These are phyloP conservation scores for Neospermospora avenae DNA, from an alignment of 2,329 filamentous ascomycete species.

Conservation along the genomic window DNA sequence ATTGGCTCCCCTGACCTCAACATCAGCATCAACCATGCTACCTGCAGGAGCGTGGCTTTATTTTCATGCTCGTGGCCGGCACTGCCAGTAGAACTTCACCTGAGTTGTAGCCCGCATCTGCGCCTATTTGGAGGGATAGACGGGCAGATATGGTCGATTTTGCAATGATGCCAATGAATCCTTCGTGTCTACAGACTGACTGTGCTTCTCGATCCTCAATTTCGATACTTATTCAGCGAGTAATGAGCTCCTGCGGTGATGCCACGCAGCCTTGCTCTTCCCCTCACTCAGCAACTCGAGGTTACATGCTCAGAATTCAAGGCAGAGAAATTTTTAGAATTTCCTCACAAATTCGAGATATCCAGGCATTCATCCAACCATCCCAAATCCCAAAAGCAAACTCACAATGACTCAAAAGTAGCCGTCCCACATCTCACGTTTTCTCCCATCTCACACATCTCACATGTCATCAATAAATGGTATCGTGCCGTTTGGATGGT, in stretches of 20 bases:
- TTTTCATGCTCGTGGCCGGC: conserved; percentile 21
- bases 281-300: not conserved
- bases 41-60: conserved; percentile 22
- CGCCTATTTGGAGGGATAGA: not conserved
- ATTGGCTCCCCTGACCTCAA: conserved; percentile 26
- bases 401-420: not conserved
- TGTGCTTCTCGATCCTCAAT: conserved; percentile 2
- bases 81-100: not conserved
- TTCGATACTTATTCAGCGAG: conserved; percentile 10
- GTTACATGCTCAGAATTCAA: conserved; percentile 11
- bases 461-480: not conserved
- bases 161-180: conserved; percentile 2
- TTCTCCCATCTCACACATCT: no score
- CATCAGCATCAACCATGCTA: conserved; percentile 21
- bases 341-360: no score
- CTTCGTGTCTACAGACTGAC: conserved; percentile 7
- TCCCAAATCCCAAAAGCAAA: no score
- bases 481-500: not conserved
- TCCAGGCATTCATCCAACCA: no score
- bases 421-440: no score
- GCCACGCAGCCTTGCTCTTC: conserved; percentile 15
- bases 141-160: not conserved
- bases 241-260: conserved; percentile 1
- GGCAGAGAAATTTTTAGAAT: conserved; percentile 15
- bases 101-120: conserved; percentile 6